Evolutionary conservation across 441 rosid species (phyloP).

Genomic region (Oxalis stricta): DNA sequence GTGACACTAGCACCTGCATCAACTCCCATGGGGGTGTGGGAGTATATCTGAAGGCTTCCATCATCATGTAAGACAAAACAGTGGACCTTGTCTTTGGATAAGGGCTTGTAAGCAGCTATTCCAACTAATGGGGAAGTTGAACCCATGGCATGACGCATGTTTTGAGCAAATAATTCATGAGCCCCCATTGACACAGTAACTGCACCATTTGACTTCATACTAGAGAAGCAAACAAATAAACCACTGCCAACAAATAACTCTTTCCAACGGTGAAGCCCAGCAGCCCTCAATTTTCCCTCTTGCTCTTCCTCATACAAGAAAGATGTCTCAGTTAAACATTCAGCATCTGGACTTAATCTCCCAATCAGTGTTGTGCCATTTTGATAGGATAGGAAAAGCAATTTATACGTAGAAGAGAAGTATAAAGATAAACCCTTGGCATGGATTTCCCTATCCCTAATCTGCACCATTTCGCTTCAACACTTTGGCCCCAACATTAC

Average conservation of each 20-base stretch:
- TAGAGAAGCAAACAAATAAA: conserved; percentile 77
- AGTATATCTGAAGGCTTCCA: conserved; percentile 99
- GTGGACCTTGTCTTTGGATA: conserved; percentile 88
- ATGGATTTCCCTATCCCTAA: conserved; percentile 54
- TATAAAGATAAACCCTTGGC: conserved; percentile 86
- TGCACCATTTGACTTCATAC: conserved; percentile 67
- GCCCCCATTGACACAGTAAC: conserved; percentile 57
- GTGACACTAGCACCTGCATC: conserved; percentile 59
- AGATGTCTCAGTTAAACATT: conserved; percentile 63
- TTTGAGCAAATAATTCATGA: conserved; percentile 69
- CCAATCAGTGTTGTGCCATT: conserved; percentile 86
- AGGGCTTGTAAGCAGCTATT: conserved; percentile 86
- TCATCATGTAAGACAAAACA: conserved; percentile 97
- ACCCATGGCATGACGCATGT: conserved; percentile 70
- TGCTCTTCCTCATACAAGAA: conserved; percentile 71
- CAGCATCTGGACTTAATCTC: conserved; percentile 60
- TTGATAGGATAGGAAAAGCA: conserved; percentile 81
- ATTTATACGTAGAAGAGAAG: conserved; percentile 69
- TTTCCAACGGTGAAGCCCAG: conserved; percentile 94
- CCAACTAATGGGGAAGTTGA: conserved; percentile 93
- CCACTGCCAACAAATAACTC: conserved; percentile 81
- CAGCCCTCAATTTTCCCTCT: conserved; percentile 58
- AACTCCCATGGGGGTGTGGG: conserved; percentile 53
- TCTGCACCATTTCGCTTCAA: conserved; percentile 66
- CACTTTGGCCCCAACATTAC: conserved; percentile 84